These are phyloP conservation scores for Oenanthe sinensis DNA, from an alignment of 129 eudicot species.

Conservation along the genomic window DNA sequence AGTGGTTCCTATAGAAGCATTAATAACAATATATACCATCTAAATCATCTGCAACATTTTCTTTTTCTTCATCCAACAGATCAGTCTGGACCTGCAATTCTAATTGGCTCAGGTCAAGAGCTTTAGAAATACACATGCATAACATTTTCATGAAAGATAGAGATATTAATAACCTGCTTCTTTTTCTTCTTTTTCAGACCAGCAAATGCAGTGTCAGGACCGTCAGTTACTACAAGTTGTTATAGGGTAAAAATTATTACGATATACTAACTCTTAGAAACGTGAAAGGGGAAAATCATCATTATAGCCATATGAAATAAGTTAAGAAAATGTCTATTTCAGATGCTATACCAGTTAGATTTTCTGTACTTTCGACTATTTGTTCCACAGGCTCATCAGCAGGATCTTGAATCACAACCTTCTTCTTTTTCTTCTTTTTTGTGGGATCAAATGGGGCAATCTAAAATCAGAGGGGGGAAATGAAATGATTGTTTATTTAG, in stretches of 20 bases:
- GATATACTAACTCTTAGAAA: neutral
- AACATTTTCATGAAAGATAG: neutral
- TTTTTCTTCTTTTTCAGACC: conserved; percentile 91
- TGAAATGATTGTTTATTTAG: too few species aligned
- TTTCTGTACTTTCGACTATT: conserved; percentile 59
- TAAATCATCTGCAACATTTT: conserved; percentile 42
- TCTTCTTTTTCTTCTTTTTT: conserved; percentile 94
- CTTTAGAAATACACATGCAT: neutral
- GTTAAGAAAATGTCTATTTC: neutral
- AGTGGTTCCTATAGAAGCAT: neutral
- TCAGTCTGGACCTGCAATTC: conserved; percentile 55
- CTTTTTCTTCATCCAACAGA: conserved; percentile 66
- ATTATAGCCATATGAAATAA: neutral
- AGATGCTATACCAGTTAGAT: conserved; percentile 40
- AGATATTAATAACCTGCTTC: conserved; percentile 45
- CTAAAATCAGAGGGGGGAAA: conserved; percentile 30
- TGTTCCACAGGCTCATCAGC: conserved; percentile 57
- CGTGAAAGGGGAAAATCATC: neutral
- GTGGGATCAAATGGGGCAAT: conserved; percentile 81
- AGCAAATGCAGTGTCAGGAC: conserved; percentile 54
- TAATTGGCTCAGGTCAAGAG: conserved; percentile 10
- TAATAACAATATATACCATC: conserved; percentile 39
- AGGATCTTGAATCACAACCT: conserved; percentile 72
- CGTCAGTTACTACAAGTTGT: conserved; percentile 50
- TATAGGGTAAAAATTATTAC: neutral